A percentile compares a stretch with the other conserved stretches of the same genome.
Conservation (phyloP, 805 yeast species). For the Teunomyces kruisii region DNA sequence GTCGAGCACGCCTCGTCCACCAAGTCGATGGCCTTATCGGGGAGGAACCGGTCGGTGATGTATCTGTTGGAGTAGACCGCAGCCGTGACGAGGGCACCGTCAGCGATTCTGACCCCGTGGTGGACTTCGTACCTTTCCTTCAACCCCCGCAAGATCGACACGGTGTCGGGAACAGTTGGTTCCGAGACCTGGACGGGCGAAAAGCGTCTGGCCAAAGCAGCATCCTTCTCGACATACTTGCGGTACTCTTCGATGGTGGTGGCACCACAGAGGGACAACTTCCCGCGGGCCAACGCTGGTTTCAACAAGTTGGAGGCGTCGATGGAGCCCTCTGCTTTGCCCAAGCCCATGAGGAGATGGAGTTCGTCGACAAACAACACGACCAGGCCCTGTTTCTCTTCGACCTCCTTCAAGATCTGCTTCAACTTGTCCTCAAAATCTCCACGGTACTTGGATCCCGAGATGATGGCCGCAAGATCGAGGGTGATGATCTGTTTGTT, state of each 20-base stretch:
- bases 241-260: constrained; percentile 92
- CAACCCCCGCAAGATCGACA: constrained; percentile 87
- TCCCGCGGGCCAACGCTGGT: constrained; percentile 92
- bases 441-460: constrained; percentile 95
- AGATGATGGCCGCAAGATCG: constrained; percentile 84
- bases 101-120: constrained; percentile 94
- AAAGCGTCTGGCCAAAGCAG: constrained; percentile 91
- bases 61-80: constrained; percentile 88
- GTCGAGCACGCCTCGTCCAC: constrained; percentile 98
- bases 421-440: constrained; percentile 93
- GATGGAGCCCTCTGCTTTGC: constrained; percentile 91
- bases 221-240: constrained; percentile 93
- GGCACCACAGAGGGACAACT: constrained; percentile 92
- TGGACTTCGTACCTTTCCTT: constrained; percentile 95
- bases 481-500: constrained; percentile 79
- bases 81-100: constrained; percentile 90
- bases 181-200: constrained; percentile 85
- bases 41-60: constrained; percentile 85
- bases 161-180: constrained; percentile 88
- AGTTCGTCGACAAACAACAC: constrained; percentile 89
- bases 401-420: constrained; percentile 77
- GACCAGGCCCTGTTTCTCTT: constrained; percentile 69
- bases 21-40: constrained; percentile 95
- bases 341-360: constrained; percentile 85
- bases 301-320: constrained; percentile 93